phyloP scores from a whole-genome alignment of 2,329 filamentous ascomycete species.

The Hymenoscyphus infarciens region DNA sequence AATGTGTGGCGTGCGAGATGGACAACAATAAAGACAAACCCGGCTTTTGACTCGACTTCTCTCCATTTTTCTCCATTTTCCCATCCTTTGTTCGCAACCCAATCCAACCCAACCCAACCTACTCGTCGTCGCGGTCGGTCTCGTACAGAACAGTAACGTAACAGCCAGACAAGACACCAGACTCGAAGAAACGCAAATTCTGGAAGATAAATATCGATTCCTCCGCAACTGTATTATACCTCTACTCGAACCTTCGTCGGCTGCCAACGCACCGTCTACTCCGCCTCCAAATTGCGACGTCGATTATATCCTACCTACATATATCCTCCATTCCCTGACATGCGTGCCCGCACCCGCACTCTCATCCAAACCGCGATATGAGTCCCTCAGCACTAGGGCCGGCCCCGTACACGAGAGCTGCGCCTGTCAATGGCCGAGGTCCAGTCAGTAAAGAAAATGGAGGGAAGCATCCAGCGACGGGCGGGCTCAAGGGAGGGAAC shows the following conservation, averaged over 20 bases:
- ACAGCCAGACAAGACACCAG: no score
- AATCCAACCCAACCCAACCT: no score
- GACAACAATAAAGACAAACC: not conserved
- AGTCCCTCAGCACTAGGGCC: slow-evolving; percentile 32
- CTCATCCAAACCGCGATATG: slow-evolving; percentile 24
- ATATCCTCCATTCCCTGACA: not conserved
- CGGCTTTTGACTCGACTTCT: not conserved
- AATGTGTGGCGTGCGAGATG: not conserved
- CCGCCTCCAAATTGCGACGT: not conserved
- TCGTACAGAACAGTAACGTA: no score
- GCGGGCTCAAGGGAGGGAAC: slow-evolving; percentile 21
- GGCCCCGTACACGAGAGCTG: slow-evolving; percentile 24
- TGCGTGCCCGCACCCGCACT: not conserved
- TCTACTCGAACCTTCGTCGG: no score
- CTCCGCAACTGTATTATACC: no score
- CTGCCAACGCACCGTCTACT: not conserved
- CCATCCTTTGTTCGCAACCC: not conserved
- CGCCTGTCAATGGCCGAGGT: slow-evolving; percentile 26
- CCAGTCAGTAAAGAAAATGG: slow-evolving; percentile 24
- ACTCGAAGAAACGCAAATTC: no score
- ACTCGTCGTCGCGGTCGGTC: no score
- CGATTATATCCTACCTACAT: not conserved
- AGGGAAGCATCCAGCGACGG: slow-evolving; percentile 16
- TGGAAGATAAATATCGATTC: no score
- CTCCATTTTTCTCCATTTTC: not conserved